Base-by-base conservation (phyloP, 2,329 filamentous ascomycete genomes). In the Cladosporium sp. region DNA sequence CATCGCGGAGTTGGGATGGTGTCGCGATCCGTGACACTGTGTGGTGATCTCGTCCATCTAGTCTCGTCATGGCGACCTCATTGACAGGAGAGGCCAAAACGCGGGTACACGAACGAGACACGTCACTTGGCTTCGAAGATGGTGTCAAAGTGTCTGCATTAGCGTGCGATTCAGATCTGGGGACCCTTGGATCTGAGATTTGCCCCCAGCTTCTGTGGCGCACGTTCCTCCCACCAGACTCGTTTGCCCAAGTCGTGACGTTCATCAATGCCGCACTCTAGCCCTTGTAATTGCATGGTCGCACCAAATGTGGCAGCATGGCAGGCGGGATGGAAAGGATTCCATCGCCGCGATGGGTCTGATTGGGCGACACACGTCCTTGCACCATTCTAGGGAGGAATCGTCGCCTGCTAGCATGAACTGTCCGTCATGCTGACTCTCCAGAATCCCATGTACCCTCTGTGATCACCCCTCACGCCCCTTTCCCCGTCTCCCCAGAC, bases 21-120 rank as follows among this genome's bases (percentile, higher is more conserved):
- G 22, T 5, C 22, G 4, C 2, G 22, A 28, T 7, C 22, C 7
- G 22, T 28, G 22, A 28, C 22, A 28, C 22, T 5, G 22, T 28
- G 7, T 28, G 22, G 22, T 28, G 22, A 28, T 28, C 22, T 28
- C 22, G 22, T 28, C 22, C 7, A 5, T 28, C 22, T 11, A 42
- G 22, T 49, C 34, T 49, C 48, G 48, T 50, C 48, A 50, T 40
- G 31, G 35, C 41, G 32, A 50, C 32, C 48, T 50, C 48, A 50
- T 50, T 38, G 37, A 43, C 40, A 43, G 34, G 38, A 41, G 9
- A 41, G 14, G 16, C 11, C 11, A 14, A 42, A 16, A 50, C 48
- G 48, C 48, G 40, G 43, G 37, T 31, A 50, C 48, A 50, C 40
- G 40, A 50, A 42, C 13, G 6, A 11, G 4, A 50, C 48, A 43